Conservation (phyloP, 306 rosid genomes). For the Begonia fuchsioides region DNA sequence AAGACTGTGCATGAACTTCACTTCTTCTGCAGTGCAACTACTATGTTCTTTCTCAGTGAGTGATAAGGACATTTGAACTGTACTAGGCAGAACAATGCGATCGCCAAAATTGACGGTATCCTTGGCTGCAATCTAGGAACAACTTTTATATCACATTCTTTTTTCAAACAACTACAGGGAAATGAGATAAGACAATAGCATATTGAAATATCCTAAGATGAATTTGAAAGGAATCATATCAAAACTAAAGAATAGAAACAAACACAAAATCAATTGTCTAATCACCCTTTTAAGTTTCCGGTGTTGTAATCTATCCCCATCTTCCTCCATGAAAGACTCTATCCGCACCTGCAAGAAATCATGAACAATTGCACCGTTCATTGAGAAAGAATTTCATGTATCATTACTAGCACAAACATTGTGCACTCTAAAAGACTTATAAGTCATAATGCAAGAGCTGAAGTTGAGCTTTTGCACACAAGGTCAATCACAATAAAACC, state of each 20-base stretch:
- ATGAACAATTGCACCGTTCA: not conserved
- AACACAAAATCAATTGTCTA: not conserved
- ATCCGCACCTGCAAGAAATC: constrained; percentile 42
- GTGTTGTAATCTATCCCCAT: constrained; percentile 10
- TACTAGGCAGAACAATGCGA: constrained; percentile 48
- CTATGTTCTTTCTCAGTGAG: constrained; percentile 20
- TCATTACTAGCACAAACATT: not conserved
- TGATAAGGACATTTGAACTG: constrained; percentile 21
- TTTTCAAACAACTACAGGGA: no score
- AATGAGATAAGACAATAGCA: no score
- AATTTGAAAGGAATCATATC: no score
- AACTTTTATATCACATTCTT: constrained; percentile 12
- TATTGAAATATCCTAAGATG: no score
- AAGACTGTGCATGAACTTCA: constrained; percentile 34
- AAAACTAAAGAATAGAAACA: not conserved
- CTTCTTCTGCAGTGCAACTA: constrained; percentile 38
- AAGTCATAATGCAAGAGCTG: no score
- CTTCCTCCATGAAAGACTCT: constrained; percentile 13
- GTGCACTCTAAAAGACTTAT: no score
- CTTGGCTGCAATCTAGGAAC: constrained; percentile 49
- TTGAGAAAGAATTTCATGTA: not conserved
- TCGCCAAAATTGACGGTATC: constrained; percentile 58
- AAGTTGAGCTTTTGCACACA: no score
- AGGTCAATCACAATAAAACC: no score
- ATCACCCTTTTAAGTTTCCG: constrained; percentile 40